A percentile compares a stretch with the other conserved stretches of the same genome.
Conservation (phyloP, 2,329 filamentous ascomycete genomes). For the Scytalidium sp. region DNA sequence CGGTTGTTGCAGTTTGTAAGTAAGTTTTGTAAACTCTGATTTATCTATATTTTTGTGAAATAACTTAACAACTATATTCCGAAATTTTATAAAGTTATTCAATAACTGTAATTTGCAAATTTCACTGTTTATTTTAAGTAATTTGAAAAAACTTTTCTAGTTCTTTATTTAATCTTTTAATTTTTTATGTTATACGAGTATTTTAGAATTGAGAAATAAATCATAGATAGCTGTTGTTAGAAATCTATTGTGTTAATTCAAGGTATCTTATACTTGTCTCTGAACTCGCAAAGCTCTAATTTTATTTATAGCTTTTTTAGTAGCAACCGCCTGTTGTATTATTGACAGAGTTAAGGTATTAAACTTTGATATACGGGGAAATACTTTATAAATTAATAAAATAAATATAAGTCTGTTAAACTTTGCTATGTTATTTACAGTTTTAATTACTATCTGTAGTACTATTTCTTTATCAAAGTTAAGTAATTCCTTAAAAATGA, state of each 20-base stretch:
- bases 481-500: slow-evolving; percentile 6
- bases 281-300: slow-evolving; percentile 1
- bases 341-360: background rate
- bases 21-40: too few species aligned
- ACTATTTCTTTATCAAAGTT: slow-evolving; percentile 3
- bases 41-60: too few species aligned
- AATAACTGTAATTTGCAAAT: slow-evolving; percentile 3
- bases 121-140: too few species aligned
- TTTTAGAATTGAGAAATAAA: too few species aligned
- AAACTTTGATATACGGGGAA: background rate
- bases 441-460: slow-evolving; percentile 10
- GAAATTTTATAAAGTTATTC: slow-evolving; percentile 1
- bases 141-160: slow-evolving; percentile 2
- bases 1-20: too few species aligned
- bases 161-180: too few species aligned
- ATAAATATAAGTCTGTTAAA: slow-evolving; percentile 6
- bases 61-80: too few species aligned
- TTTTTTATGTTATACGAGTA: slow-evolving; percentile 6
- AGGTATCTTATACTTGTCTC: slow-evolving; percentile 2
- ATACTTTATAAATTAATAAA: slow-evolving; percentile 8
- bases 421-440: slow-evolving; percentile 8
- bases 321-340: background rate
- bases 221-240: slow-evolving; percentile 1
- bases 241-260: slow-evolving; percentile 1
- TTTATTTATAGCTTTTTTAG: slow-evolving; percentile 6